phyloP scores from a whole-genome alignment of 208 protist genomes.

The Acanthamoeba healyi region DNA sequence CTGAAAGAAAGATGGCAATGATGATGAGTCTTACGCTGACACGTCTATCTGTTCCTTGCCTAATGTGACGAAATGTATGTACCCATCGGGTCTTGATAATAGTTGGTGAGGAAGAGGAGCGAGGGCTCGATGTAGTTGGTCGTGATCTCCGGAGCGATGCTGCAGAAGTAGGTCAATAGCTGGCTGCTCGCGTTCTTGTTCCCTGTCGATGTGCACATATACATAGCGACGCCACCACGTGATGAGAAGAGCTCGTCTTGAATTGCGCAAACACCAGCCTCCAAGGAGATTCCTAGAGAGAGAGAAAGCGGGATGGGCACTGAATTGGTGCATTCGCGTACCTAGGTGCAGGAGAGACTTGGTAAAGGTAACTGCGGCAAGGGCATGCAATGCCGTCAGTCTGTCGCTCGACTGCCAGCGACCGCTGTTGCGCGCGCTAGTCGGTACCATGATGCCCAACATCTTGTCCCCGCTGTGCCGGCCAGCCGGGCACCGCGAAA shows the following conservation, averaged over 20 bases:
- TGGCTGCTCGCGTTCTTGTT: conserved; percentile 23
- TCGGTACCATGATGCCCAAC: conserved; percentile 31
- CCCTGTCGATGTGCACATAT: background rate
- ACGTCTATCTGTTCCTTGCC: background rate
- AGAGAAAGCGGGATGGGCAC: background rate
- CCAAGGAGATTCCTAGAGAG: background rate
- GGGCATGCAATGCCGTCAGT: conserved; percentile 26
- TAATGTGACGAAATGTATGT: background rate
- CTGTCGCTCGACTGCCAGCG: conserved; percentile 16
- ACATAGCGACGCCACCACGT: background rate
- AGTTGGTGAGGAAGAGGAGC: conserved; percentile 33
- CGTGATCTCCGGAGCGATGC: conserved; percentile 29
- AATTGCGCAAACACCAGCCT: background rate
- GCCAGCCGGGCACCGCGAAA: too few species aligned
- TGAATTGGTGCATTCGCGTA: background rate
- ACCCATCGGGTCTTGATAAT: conserved; percentile 64
- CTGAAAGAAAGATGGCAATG: background rate
- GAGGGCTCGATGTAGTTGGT: conserved; percentile 14
- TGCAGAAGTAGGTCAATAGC: conserved; percentile 36
- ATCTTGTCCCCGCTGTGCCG: background rate
- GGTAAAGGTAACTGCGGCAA: conserved; percentile 7
- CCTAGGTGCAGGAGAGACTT: conserved; percentile 3
- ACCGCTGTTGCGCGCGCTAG: background rate
- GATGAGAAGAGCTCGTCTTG: too few species aligned
- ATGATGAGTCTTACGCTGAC: background rate